Evolutionary conservation across 2,329 filamentous ascomycete species (phyloP), one percentile per base, ranked within the genome.

Genomic region (Neoscytalidium dimidiatum): DNA sequence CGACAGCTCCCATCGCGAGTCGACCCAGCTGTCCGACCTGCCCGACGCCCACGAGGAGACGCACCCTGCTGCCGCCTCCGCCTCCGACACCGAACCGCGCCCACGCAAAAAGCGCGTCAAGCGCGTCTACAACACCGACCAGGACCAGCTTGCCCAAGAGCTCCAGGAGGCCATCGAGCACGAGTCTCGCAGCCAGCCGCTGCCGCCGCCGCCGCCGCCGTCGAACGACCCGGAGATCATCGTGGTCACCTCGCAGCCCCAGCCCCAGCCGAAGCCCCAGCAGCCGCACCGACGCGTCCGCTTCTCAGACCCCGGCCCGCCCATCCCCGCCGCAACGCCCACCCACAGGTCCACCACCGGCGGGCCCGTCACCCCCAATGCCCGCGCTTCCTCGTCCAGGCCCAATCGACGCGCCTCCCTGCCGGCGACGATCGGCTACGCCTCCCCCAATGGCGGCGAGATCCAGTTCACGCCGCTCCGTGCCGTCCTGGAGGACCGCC

Each of bases 391-490:
- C 29, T 35, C 60, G 8, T 49, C 62, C 29, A 53, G 43, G 28
- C 28, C 46, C 31, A 65, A 65, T 13, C 53, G 63, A 13, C 63
- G 61, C 35, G 21, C 44, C 23, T 61, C 63, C 17, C 53, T 65
- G 17, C 63, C 63, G 11, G 63, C 63, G 7, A 61, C 53, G 3
- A 48, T 65, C 23, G 63, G 56, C 26, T 29, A 33, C 44, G 49
- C 38, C 19, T 65, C 63, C n/a, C 63, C 53, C 53, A 26, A 65
- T 61, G 56, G 63, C 11, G 56, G 63, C 2, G 23, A 52, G 3
- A 67, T 77, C 33, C 76, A 78, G 67, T 78, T 74, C 57, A 71
- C 71, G 2, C 76, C 76, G 14, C 72, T 78, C 44, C 69, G 68
- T 23, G 72, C 72, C 7, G 72, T 75, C 17, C 67, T 78, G 4